These are phyloP conservation scores for Nakaseomyces nivariensis DNA, from an alignment of 1,139 yeast genomes.

Conservation along the genomic window DNA sequence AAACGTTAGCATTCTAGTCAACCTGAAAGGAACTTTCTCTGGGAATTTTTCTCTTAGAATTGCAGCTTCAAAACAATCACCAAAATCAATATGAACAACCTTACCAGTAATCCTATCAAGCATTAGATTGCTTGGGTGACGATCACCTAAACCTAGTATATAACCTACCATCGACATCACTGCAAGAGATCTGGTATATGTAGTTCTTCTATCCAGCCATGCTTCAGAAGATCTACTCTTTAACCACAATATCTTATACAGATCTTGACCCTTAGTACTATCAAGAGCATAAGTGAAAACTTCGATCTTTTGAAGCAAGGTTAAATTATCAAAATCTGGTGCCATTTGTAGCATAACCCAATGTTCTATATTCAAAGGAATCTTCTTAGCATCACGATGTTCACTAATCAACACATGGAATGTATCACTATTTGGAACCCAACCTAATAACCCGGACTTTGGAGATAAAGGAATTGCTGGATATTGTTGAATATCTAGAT, in stretches of 20 bases:
- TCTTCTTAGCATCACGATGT: conserved; percentile 85
- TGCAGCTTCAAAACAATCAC: conserved; percentile 98
- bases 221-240: conserved; percentile 94
- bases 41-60: conserved; percentile 93
- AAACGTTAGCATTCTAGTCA: conserved; percentile 92
- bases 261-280: conserved; percentile 92
- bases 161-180: conserved; percentile 99
- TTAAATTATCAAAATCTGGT: conserved; percentile 86
- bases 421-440: conserved; percentile 97
- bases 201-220: conserved; percentile 95
- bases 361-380: conserved; percentile 83
- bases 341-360: conserved; percentile 97
- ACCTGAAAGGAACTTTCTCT: conserved; percentile 96
- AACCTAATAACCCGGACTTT: conserved; percentile 85
- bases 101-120: conserved; percentile 89
- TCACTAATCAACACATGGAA: conserved; percentile 90
- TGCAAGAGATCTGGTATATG: conserved; percentile 90
- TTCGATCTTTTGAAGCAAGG: conserved; percentile 85
- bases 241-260: conserved; percentile 91
- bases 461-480: conserved; percentile 95
- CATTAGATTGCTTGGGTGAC: conserved; percentile 97
- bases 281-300: conserved; percentile 94
- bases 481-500: conserved; percentile 82
- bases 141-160: conserved; percentile 90
- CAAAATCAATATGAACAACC: conserved; percentile 94